Base-by-base conservation (phyloP, 768 basidiomycete genomes). In the Leccinellum luteum region DNA sequence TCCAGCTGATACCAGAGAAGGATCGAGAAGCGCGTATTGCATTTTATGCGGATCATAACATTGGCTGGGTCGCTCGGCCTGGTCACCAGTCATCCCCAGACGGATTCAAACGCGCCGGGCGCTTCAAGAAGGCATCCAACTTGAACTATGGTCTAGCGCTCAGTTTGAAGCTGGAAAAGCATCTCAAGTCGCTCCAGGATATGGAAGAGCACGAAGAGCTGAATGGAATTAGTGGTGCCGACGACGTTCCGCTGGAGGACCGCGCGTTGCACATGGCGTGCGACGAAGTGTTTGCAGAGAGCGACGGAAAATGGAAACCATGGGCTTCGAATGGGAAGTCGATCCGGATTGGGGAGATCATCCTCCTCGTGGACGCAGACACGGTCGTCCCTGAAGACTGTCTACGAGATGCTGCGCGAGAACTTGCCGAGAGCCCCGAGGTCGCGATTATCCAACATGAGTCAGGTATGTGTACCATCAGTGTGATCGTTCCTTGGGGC, bases 121-220 rank as follows among this genome's bases (percentile, higher is more conserved):
- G 92, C 10, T 96, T 96, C 83, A 96, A 96, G 79, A 96, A 96
- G 70, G 92, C 92, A 2, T 87, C 85, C 28, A 96, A 96, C 71
- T 83, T 95, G 83, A 96, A 95, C 70, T 94, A 88, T 59, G 91
- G 83, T 7, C 75, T 81, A 10, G 72, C 68, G 17, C 64, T 82
- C 14, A 77, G 77, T 14, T 58, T 79, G 51, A 70, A 73, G 17
- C 55, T 73, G 34, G 72, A 72, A 48, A 56, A 51, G 8, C 64
- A 74, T 48, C 74, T 81, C 65, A 72, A 73, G 48, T 69, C 62
- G 1, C 63, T 79, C n/a, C 63, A 68, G 14, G 74, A 76, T 62
- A 55, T 80, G 78, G 69, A 79, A 85, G 48, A 76, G 75, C 58
- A 72, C 60, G 68, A 67, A 56, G 65, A 73, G 57, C 51, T 73